Conservation (phyloP, 2,329 filamentous ascomycete genomes). For the Microascus cirrosus region DNA sequence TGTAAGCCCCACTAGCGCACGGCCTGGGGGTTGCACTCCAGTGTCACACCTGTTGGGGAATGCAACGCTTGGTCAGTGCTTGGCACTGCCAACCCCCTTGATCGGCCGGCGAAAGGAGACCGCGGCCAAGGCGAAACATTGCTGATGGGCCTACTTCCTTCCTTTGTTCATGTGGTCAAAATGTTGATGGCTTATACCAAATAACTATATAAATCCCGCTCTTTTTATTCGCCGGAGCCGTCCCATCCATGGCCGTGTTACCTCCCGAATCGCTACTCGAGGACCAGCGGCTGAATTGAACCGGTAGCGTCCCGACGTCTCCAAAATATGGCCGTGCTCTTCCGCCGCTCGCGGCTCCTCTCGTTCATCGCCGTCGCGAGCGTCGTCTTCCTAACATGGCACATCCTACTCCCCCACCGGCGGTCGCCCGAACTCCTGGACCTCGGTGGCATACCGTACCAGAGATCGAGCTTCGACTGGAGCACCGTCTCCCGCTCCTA, state of each 20-base stretch:
- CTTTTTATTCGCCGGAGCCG: neutral
- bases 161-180: neutral
- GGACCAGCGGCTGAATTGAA: neutral
- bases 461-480: slow-evolving; percentile 20
- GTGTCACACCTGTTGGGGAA: too few relatives aligned
- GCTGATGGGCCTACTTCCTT: neutral
- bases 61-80: too few relatives aligned
- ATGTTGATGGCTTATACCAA: neutral
- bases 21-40: too few relatives aligned
- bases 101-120: too few relatives aligned
- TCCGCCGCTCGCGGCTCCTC: neutral
- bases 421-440: neutral
- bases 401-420: neutral
- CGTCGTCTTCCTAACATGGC: slow-evolving; percentile 1
- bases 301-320: neutral
- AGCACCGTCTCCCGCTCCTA: slow-evolving; percentile 13
- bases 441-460: slow-evolving; percentile 9
- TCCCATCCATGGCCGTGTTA: neutral
- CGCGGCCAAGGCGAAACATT: neutral
- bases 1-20: too few relatives aligned
- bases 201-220: neutral
- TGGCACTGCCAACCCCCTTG: too few relatives aligned
- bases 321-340: neutral
- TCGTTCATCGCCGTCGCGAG: neutral
- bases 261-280: neutral